Evolutionary conservation across 768 basidiomycete species (phyloP), one percentile per base, ranked within the genome.

Genomic region (Pleurotus sapidus): DNA sequence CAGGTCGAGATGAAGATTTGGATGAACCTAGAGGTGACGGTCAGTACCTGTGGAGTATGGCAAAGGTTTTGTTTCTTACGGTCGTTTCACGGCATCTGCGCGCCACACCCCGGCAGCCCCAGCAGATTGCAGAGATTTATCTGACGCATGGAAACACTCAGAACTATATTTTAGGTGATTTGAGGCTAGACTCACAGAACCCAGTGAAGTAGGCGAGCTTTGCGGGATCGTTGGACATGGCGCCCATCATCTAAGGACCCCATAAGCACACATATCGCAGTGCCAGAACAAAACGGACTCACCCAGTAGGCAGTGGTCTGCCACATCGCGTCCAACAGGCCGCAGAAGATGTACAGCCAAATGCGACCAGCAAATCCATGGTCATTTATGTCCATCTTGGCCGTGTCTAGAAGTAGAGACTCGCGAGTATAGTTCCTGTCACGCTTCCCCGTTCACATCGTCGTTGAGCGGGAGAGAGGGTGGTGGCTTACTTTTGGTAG

Each of bases 161-260:
- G 46, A 14, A 45, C 18, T 39, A 14, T 25, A 34, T 0, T 34
- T 34, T 3, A n/a, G 17, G 17, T 8, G 37, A 27, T 5, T 9
- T 46, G 34, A 25, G 54, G 34, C 18, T 30, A 60, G 18, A 79
- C 87, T 62, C 65, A 92, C 89, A 93, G 65, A 93, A 89, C 39
- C 91, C 92, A n/a, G 86, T 76, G 64, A 93, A 87, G 66, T 91
- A 81, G 0, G 91, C 91, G 20, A 93, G 82, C 67, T 90, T 91
- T 2, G 78, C 81, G 5, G 88, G 84, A 67, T 91, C 85, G 62
- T 93, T 91, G 24, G 88, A 89, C 86, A 94, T 89, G 12, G 88
- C 87, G 42, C 91, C 91, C 82, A 90, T 86, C 63, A 89, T 54
- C 51, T 54, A 20, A 3, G 20, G 20, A 20, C 15, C 15, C 18